Evolutionary conservation across 805 yeast genomes (phyloP).

Genomic region (Priceomyces haplophilus): DNA sequence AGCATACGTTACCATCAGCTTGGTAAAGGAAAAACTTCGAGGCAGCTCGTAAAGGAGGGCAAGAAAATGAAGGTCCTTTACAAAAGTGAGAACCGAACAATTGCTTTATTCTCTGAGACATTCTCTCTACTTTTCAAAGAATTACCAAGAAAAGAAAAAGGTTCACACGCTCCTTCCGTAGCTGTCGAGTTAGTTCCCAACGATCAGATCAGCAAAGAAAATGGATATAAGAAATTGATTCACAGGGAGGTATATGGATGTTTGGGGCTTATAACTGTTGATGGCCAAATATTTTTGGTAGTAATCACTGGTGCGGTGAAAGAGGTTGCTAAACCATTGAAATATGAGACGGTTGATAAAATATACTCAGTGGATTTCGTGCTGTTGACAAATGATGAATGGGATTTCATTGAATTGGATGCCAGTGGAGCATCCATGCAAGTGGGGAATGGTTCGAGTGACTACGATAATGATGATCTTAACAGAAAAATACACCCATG

Average conservation of each 20-base stretch:
- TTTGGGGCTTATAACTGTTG: constrained; percentile 74
- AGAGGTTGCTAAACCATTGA: constrained; percentile 79
- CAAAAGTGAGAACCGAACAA: constrained; percentile 29
- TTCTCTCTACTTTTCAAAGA: constrained; percentile 27
- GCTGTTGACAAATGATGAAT: constrained; percentile 63
- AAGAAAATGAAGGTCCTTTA: constrained; percentile 28
- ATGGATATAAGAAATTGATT: constrained; percentile 37
- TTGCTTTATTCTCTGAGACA: constrained; percentile 29
- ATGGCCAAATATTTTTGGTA: constrained; percentile 66
- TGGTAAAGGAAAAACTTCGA: neutral
- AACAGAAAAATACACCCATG: constrained; percentile 65
- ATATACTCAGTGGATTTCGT: constrained; percentile 86
- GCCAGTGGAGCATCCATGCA: constrained; percentile 61
- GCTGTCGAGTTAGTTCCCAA: constrained; percentile 46
- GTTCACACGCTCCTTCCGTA: constrained; percentile 26
- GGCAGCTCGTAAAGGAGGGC: constrained; percentile 1
- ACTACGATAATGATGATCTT: constrained; percentile 17
- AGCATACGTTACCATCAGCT: neutral
- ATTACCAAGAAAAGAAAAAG: constrained; percentile 13
- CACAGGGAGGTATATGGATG: constrained; percentile 56
- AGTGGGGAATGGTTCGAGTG: constrained; percentile 35
- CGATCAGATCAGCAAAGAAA: constrained; percentile 31
- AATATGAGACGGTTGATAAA: constrained; percentile 73
- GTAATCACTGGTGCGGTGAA: constrained; percentile 68
- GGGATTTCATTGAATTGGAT: constrained; percentile 79